Conservation (phyloP, 805 yeast genomes). For the Komagataella pastoris region DNA sequence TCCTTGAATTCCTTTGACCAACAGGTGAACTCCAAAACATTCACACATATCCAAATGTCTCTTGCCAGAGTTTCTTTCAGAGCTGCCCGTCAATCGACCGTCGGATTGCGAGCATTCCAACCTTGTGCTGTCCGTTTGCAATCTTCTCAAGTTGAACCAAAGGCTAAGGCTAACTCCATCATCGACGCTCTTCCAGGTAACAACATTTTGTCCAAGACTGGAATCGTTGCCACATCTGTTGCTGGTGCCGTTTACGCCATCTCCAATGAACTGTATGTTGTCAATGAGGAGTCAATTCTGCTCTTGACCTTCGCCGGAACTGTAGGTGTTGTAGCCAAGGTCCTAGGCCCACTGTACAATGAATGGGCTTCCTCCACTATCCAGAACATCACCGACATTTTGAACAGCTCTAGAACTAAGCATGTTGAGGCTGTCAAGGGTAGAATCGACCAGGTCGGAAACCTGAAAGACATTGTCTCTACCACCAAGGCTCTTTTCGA, state of each 20-base stretch:
- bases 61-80: neutral
- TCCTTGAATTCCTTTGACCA: neutral
- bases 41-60: neutral
- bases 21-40: neutral
- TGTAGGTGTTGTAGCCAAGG: slow-evolving; percentile 64
- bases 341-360: slow-evolving; percentile 87
- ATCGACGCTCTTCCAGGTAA: slow-evolving; percentile 91
- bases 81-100: neutral
- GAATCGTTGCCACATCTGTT: slow-evolving; percentile 85
- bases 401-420: slow-evolving; percentile 78
- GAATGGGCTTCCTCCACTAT: slow-evolving; percentile 87
- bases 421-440: slow-evolving; percentile 89
- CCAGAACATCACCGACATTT: slow-evolving; percentile 64
- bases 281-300: slow-evolving; percentile 89
- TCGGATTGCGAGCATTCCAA: neutral
- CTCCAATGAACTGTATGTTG: slow-evolving; percentile 82
- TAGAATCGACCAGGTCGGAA: slow-evolving; percentile 79
- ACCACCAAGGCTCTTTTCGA: slow-evolving; percentile 88
- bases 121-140: slow-evolving; percentile 43
- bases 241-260: slow-evolving; percentile 93
- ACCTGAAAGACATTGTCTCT: slow-evolving; percentile 82
- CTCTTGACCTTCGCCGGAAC: slow-evolving; percentile 71
- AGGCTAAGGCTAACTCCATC: slow-evolving; percentile 80
- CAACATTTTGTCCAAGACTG: slow-evolving; percentile 80
- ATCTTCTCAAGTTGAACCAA: slow-evolving; percentile 71